Evolutionary conservation across 176 grass and related monocot species (phyloP), one percentile per base, ranked within the genome.

Genomic region (Paspalum vaginatum): DNA sequence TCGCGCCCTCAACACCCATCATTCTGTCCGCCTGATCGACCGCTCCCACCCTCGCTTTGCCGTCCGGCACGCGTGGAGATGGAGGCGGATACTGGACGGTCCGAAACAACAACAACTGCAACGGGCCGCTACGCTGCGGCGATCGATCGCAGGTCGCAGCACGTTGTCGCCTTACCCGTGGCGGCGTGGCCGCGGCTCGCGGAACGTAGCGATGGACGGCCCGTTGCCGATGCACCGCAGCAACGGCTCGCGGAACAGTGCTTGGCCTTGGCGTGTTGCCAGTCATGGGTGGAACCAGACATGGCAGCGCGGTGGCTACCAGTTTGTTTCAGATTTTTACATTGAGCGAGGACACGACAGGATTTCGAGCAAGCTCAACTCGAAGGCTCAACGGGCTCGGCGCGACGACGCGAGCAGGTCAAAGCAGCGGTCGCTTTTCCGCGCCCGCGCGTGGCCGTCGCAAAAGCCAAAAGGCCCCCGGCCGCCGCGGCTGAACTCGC

Each of bases 1-100:
- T 75, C 80, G 51, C 83, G 50, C 76, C 56, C 51, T 64, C 75
- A 27, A 72, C 66, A 45, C 12, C 70, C 75, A 97, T 92, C 94
- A 94, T 94, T 47, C 48, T 90, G 94, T 85, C 91, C 83, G 84
- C 81, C 65, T 45, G 45, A 80, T 49, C 17, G 39, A 25, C 67
- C 68, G 24, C 62, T 43, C 62, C 24, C 25, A 46, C 32, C 74
- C 45, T 78, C 3, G 56, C 14, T 37, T 27, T 39, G 14, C 76
- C 25, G 79, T 76, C 57, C 27, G 74, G 69, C 62, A 67, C 37
- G 62, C 73, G 52, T 17, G 74, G 21, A 66, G 37, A 3, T 5
- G 62, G 1, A 32, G 44, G 1, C 3, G 26, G 21, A n/a, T n/a
- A n/a, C n/a, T n/a, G n/a, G n/a, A 79, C 32, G 41, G 56, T 54